phyloP scores from a whole-genome alignment of 164 flowering plant genomes.

The Brasenia schreberi region DNA sequence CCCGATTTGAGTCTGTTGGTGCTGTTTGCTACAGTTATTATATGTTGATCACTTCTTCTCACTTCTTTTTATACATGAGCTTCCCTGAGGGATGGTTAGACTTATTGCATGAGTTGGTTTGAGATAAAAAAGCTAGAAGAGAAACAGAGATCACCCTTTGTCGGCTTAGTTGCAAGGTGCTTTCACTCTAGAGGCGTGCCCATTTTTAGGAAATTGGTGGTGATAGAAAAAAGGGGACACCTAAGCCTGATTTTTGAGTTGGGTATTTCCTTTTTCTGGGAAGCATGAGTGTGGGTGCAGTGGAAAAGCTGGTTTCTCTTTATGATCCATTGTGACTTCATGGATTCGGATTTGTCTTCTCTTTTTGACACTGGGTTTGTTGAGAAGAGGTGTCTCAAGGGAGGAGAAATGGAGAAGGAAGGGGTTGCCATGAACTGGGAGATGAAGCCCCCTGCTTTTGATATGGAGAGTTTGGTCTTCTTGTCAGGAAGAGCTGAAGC shows the following conservation, averaged over 20 bases:
- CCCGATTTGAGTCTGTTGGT: not conserved
- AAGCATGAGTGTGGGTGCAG: not conserved
- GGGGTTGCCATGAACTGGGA: slow-evolving; percentile 46
- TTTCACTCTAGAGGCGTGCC: not conserved
- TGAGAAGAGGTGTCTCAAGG: not conserved
- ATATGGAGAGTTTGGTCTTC: not conserved
- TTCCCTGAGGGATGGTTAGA: not conserved
- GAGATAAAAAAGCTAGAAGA: not conserved
- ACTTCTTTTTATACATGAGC: not conserved
- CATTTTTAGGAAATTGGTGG: not conserved
- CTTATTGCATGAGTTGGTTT: not conserved
- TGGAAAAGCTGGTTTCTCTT: not conserved
- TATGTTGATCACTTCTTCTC: not conserved
- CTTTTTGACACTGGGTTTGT: not conserved
- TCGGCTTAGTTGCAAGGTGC: not conserved
- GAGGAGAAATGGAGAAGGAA: not conserved
- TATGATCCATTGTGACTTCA: not conserved
- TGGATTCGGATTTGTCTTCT: not conserved
- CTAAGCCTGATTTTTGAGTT: not conserved
- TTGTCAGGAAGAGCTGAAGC: not conserved
- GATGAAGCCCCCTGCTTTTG: slow-evolving; percentile 39
- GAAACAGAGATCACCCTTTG: not conserved
- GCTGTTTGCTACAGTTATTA: not conserved
- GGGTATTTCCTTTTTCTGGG: not conserved
- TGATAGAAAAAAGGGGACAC: not conserved